A percentile compares a stretch with the other conserved stretches of the same genome.
phyloP scores from a whole-genome alignment of 441 rosid genomes.

The Iberis amara region DNA sequence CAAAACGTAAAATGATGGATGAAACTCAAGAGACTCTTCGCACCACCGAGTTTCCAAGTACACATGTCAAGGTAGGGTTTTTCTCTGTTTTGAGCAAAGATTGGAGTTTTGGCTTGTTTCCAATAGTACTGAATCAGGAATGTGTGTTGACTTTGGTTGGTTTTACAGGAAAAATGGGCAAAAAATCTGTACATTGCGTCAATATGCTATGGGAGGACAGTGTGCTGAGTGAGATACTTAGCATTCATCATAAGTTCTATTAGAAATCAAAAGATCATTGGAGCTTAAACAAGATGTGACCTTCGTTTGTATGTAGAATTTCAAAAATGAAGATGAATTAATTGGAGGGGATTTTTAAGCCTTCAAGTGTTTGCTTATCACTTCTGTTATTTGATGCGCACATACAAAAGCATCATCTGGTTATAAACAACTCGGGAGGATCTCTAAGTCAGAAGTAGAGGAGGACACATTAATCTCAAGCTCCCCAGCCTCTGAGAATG shows the following conservation, averaged over 20 bases:
- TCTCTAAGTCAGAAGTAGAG: constrained; percentile 11
- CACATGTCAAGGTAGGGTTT: constrained; percentile 70
- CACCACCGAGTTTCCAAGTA: constrained; percentile 86
- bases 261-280: too few relatives aligned
- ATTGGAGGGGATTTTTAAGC: constrained; percentile 22
- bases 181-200: constrained; percentile 79
- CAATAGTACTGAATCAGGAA: too few relatives aligned
- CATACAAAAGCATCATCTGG: constrained; percentile 21
- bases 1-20: constrained; percentile 62
- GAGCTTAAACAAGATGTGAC: too few relatives aligned
- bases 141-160: not conserved
- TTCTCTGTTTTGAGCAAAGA: not conserved
- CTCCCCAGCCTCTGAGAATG: constrained; percentile 83
- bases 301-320: constrained; percentile 18
- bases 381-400: too few relatives aligned
- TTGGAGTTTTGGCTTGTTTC: too few relatives aligned
- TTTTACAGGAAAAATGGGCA: constrained; percentile 70
- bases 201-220: constrained; percentile 70
- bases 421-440: constrained; percentile 18
- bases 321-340: constrained; percentile 4
- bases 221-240: constrained; percentile 43
- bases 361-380: constrained; percentile 22
- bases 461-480: constrained; percentile 31
- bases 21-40: constrained; percentile 94
- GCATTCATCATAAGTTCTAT: too few relatives aligned